These are phyloP conservation scores for Catharanthus roseus DNA, from an alignment of 257 asterid species.

Conservation along the genomic window DNA sequence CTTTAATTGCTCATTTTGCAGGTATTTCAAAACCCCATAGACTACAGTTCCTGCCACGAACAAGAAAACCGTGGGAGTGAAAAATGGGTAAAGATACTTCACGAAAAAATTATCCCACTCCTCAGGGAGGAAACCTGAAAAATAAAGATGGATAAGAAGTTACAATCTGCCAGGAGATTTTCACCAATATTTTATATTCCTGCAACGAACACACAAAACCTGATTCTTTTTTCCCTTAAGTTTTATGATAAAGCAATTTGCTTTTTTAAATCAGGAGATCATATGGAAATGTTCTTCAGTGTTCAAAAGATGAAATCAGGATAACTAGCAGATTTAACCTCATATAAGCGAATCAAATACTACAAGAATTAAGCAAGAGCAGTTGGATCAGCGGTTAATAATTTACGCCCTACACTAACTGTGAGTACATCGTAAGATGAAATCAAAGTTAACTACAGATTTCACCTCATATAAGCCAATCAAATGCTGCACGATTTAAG, in stretches of 20 bases:
- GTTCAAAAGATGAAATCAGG: background rate
- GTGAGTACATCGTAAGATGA: too few species aligned
- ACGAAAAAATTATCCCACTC: slow-evolving; percentile 74
- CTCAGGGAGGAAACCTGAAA: slow-evolving; percentile 88
- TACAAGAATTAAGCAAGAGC: background rate
- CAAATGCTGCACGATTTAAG: background rate
- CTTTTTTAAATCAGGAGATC: background rate
- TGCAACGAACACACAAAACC: background rate
- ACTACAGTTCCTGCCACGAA: slow-evolving; percentile 79
- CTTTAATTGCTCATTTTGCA: slow-evolving; percentile 50
- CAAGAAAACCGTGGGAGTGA: slow-evolving; percentile 88
- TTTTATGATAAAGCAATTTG: background rate
- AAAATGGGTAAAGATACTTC: slow-evolving; percentile 78
- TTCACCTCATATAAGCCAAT: background rate
- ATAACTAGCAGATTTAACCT: background rate
- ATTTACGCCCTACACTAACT: background rate
- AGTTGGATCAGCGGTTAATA: background rate
- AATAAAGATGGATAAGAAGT: slow-evolving; percentile 6
- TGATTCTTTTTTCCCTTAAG: background rate
- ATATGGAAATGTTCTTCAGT: background rate
- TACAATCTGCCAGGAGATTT: background rate
- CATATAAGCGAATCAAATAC: background rate
- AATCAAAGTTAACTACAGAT: background rate
- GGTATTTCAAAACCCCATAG: slow-evolving; percentile 78
- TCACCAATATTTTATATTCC: background rate